Percentiles rank a stretch among this genome's conserved stretches.
These are phyloP conservation scores for Globisporangium emineosum DNA, from an alignment of 352 stramenopile genomes.

Conservation along the genomic window DNA sequence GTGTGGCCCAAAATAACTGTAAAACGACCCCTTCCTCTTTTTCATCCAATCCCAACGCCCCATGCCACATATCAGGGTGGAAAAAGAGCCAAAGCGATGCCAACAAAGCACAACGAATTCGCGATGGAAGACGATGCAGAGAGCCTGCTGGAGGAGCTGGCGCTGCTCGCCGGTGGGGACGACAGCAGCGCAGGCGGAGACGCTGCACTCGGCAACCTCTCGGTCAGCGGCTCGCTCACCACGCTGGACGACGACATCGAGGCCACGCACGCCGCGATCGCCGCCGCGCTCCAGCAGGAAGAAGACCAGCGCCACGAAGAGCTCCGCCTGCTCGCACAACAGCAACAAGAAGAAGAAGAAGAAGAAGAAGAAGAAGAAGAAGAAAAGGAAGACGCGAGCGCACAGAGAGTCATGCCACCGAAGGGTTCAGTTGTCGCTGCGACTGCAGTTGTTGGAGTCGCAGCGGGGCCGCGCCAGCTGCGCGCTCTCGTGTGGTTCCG, in stretches of 20 bases:
- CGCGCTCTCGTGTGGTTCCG: conserved; percentile 90
- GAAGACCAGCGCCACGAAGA: conserved; percentile 21
- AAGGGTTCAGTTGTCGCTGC: neutral
- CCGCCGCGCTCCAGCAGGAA: conserved; percentile 30
- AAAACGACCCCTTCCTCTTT: neutral
- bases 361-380: neutral
- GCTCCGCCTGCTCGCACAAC: conserved; percentile 5
- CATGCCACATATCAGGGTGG: neutral
- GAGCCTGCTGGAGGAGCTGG: conserved; percentile 26
- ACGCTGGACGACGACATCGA: conserved; percentile 20
- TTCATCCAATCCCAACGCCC: neutral
- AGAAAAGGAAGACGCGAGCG: neutral
- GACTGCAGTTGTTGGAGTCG: neutral
- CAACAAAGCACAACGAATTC: conserved; percentile 18
- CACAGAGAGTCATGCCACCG: neutral
- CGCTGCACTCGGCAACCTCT: neutral
- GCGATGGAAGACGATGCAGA: conserved; percentile 10
- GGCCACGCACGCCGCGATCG: conserved; percentile 17
- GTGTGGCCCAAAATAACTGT: too few species aligned
- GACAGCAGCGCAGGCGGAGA: neutral
- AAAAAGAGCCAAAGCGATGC: neutral
- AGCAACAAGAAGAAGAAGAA: neutral
- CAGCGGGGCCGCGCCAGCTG: neutral
- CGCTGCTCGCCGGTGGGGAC: conserved; percentile 19
- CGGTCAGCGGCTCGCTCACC: conserved; percentile 7